Evolutionary conservation across 176 grass and related monocot species (phyloP), one percentile per base, ranked within the genome.

Genomic region (Ampelocalamus luodianensis): DNA sequence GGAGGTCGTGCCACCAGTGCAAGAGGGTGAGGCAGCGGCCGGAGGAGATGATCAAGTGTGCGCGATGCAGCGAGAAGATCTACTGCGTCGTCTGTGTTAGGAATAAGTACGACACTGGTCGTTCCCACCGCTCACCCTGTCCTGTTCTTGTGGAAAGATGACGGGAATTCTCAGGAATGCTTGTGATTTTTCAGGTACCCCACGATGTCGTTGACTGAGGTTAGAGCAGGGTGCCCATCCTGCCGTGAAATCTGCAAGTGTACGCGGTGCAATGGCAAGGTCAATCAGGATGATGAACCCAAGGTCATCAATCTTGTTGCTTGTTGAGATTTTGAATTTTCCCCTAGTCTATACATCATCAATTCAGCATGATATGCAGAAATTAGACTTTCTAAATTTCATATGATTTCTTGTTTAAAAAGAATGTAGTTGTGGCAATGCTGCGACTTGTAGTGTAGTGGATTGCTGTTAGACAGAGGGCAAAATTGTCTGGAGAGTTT

Each of bases 171-270:
- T 51, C 34, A 66, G 18, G 2, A 7, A 59, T 39, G 59, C 10
- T 37, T 84, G 60, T 60, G 3, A 65, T 51, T 90, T 40, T 72
- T 51, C 83, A 93, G 91, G 81, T 93, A 93, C 40, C 56, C 36
- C 8, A 13, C 2, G 6, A 34, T 93, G 50, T 74, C 85, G 5
- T 39, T 32, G 42, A 32, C 51, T 2, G 74, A 79, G 67, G 63
- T 73, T 45, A 70, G 51, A 29, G 50, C 81, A 23, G 2, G 38
- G 43, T 90, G 91, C 74, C 88, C 88, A 4, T 87, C 15, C 39
- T 87, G 88, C 66, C 81, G 81, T 0, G 38, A 64, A 70, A 8
- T 75, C 60, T 93, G 91, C 68, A 79, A 5, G 0, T 93, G 88
- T 40, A 18, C n/a, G 4, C 18, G 42, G 6, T 93, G 91, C 77